These are phyloP conservation scores for Nakazawaea peltata DNA, from an alignment of 805 yeast genomes.

Conservation along the genomic window DNA sequence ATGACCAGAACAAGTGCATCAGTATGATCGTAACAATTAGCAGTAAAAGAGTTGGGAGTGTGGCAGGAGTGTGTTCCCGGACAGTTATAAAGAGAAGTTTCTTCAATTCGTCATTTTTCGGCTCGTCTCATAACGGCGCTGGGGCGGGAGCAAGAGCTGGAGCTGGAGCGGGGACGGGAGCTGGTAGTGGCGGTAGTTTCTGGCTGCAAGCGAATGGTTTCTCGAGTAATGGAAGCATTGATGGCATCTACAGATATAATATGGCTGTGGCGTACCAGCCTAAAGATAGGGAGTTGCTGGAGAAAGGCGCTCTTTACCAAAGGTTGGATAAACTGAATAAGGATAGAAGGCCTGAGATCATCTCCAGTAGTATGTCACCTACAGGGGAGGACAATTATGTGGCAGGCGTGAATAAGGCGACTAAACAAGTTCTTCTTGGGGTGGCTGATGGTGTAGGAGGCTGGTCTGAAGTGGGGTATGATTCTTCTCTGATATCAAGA, in stretches of 20 bases:
- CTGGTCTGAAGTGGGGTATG: conserved; percentile 89
- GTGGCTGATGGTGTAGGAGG: conserved; percentile 98
- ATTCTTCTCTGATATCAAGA: conserved; percentile 79
- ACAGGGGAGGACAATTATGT: conserved; percentile 77
- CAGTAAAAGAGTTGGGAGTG: too few species aligned
- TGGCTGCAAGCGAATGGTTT: conserved; percentile 13
- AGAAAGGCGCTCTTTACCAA: conserved; percentile 27
- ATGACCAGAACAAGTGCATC: too few species aligned
- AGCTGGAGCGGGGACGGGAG: too few species aligned
- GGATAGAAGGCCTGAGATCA: too few species aligned
- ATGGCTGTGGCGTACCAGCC: conserved; percentile 70
- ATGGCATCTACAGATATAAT: conserved; percentile 35
- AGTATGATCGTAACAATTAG: too few species aligned
- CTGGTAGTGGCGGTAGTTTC: too few species aligned
- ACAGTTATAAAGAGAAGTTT: too few species aligned
- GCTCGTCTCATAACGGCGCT: too few species aligned
- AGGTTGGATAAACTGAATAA: conserved; percentile 7
- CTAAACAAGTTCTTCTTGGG: conserved; percentile 50
- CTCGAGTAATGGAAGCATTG: too few species aligned
- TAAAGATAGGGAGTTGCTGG: conserved; percentile 48
- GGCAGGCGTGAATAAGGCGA: conserved; percentile 20
- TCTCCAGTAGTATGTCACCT: conserved; percentile 39
- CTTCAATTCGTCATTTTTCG: too few species aligned
- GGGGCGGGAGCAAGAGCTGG: too few species aligned
- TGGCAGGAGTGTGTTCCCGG: too few species aligned